Conservation (phyloP, 768 basidiomycete species). For the Suillus cothurnatus region DNA sequence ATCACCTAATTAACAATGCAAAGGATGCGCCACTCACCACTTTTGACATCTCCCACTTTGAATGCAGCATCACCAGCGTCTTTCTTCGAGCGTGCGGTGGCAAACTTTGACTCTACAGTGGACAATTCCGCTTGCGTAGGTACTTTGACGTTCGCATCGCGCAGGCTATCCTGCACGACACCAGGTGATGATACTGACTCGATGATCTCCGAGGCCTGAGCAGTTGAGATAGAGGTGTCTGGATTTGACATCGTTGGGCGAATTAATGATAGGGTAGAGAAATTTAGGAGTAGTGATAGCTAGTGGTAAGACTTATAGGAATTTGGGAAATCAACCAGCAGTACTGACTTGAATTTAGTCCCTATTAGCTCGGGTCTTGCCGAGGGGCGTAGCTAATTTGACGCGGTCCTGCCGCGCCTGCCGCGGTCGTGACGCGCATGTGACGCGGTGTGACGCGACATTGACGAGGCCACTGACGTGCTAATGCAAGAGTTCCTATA, state of each 20-base stretch:
- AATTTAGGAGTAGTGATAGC: neutral
- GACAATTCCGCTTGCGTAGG: slow-evolving; percentile 22
- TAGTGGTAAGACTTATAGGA: neutral
- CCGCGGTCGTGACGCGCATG: no score
- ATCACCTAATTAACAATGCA: neutral
- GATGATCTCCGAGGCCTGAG: neutral
- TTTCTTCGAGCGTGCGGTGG: slow-evolving; percentile 67
- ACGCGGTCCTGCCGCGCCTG: no score
- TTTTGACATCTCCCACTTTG: slow-evolving; percentile 61
- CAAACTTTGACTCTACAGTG: slow-evolving; percentile 52
- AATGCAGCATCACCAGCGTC: slow-evolving; percentile 68
- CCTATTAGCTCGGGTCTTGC: neutral
- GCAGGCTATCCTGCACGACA: slow-evolving; percentile 3
- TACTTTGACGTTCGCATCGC: slow-evolving; percentile 23
- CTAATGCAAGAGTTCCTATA: no score
- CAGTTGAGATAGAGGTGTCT: neutral
- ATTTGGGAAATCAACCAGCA: neutral
- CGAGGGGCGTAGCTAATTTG: no score
- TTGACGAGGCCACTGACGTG: no score
- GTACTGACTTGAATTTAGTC: neutral
- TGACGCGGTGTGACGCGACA: no score
- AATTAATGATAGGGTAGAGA: slow-evolving; percentile 4
- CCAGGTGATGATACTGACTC: slow-evolving; percentile 6
- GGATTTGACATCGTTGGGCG: neutral
- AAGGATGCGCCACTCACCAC: slow-evolving; percentile 44